Base-by-base conservation (phyloP, 2,329 filamentous ascomycete genomes). In the Calonectria multiphialidica region DNA sequence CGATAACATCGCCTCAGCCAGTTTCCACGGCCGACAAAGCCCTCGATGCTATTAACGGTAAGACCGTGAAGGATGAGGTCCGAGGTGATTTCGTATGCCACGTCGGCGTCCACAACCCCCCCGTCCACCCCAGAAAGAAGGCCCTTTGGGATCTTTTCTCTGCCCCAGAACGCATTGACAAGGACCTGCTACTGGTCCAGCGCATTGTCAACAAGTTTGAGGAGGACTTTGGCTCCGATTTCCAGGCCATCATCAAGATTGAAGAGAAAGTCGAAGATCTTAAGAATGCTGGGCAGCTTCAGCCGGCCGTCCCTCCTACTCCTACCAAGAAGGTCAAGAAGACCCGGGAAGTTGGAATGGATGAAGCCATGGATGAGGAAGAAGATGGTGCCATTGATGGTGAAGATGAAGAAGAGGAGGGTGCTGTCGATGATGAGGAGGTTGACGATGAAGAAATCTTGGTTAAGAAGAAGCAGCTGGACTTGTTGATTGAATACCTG, bases 81-180 rank as follows among this genome's bases (percentile, higher is more conserved):
- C 93, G 96, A 64, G 97, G 97, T 47, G 97, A 99, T 82, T 99
- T 99, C 82, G 96, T 96, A 35, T 98, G 97, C 81, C 97, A 99
- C 80, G 97, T 98, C 62, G 97, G 97, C 72, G 94, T 99, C 25
- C 97, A 99, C 84, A 95, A 95, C 73, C 96, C 97, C 5, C 95
- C 96, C 2, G 90, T 90, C 44, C 92, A 95, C 69, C 94, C 95
- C 2, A 90, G 96, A 68, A 98, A 98, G 88, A 98, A 98, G 86
- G 96, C 96, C 0, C 86, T 98, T 2, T 98, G 96, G 96, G 96
- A 98, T 83, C 87, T 98, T 10, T 98, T 98, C 82, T 98, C 96
- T 2, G 93, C 96, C 0, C 96, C 97, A 0, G 96, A 99, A 82
- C 93, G 97, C 65, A 93, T 99, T 73, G 95, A 97, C 75, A 95